Evolutionary conservation across 176 grass and related monocot species (phyloP), one percentile per base, ranked within the genome.

Genomic region (Raddia distichophylla): DNA sequence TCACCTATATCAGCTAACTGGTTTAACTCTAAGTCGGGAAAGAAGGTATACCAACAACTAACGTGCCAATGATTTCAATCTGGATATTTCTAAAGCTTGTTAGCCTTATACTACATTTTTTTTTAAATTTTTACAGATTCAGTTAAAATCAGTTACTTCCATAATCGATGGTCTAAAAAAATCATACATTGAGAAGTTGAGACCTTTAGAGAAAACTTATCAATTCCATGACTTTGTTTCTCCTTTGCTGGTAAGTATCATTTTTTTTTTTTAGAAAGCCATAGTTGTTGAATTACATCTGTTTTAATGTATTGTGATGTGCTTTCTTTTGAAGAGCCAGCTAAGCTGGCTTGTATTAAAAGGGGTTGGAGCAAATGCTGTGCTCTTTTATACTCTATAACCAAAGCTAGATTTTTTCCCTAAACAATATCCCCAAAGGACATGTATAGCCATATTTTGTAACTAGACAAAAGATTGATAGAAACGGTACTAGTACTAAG

Each of bases 101-200:
- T 79, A 10, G 7, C 8, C 14, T 19, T 60, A 70, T 52, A 5
- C 9, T 78, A 51, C 63, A 61, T 60, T 44, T 20, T 83, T 83
- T 20, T 19, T 44, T 27, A 27, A 27, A 16, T 43, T 8, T 63
- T 54, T 82, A 44, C 82, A 98, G 96, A 88, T 98, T 37, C 84
- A 91, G 44, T 78, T 88, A 67, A 95, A 86, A 82, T 93, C 92
- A 61, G 96, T 98, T 71, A 95, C 96, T 72, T 98, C 96, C 8
- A 90, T 98, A 56, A 80, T 91, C 19, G 96, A 98, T 74, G 96
- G 96, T 47, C 75, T 98, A 82, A 98, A 98, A 84, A 94, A 90
- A 91, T 69, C 85, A 67, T 98, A 98, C 72, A 86, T 93, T 32
- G 90, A 98, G 86, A 98, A 91, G 12, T 20, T 98, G 84, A 95